Conservation (phyloP, 2,329 filamentous ascomycete species). For the Ophiocordyceps unilateralis region DNA sequence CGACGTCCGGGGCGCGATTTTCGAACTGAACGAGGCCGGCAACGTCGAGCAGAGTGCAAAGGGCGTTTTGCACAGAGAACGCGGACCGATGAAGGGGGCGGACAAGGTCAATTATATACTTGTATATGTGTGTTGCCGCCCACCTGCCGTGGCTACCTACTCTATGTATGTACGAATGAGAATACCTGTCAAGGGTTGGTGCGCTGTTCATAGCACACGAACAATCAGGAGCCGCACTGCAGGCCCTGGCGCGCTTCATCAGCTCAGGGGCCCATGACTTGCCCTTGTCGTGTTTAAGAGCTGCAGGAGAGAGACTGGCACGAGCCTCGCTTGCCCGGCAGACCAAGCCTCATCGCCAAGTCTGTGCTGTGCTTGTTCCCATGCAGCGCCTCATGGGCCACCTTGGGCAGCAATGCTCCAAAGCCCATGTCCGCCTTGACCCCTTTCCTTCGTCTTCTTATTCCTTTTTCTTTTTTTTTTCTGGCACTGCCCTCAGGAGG, state of each 20-base stretch:
- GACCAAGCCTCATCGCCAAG: neutral
- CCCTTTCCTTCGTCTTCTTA: neutral
- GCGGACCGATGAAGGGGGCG: neutral
- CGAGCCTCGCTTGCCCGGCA: neutral
- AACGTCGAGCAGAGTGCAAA: neutral
- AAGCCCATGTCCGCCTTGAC: neutral
- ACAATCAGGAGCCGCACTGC: no score
- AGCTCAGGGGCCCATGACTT: neutral
- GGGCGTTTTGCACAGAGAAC: neutral
- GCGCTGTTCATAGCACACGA: no score
- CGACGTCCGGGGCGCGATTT: neutral
- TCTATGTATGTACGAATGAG: neutral
- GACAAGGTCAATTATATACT: neutral
- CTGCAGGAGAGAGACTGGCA: neutral
- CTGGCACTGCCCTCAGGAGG: neutral
- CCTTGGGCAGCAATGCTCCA: constrained; percentile 3
- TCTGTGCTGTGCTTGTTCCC: no score
- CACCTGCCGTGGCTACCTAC: no score
- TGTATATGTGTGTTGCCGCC: neutral
- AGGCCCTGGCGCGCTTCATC: neutral
- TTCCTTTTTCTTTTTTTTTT: no score
- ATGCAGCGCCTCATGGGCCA: neutral
- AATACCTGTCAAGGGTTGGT: neutral
- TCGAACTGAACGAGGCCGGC: neutral
- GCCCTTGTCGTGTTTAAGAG: neutral